phyloP scores from a whole-genome alignment of 2,329 filamentous ascomycete genomes.

The Stemphylium lycopersici region DNA sequence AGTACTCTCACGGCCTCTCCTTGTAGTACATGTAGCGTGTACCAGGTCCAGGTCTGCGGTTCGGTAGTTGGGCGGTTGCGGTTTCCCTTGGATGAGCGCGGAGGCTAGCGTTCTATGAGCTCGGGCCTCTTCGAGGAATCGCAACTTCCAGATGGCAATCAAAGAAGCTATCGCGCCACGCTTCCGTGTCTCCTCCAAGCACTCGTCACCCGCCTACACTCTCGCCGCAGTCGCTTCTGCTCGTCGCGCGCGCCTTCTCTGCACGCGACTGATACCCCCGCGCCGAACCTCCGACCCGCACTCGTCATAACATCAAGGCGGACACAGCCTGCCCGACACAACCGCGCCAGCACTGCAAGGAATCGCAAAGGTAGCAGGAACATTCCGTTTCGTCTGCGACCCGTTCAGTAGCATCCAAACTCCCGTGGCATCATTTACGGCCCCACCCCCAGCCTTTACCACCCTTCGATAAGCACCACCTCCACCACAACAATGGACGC shows the following conservation, averaged over 20 bases:
- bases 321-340: conserved; percentile 1
- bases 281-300: conserved; percentile 7
- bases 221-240: background rate
- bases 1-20: background rate
- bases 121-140: conserved; percentile 24
- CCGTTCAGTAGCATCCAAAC: background rate
- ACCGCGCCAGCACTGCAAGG: background rate
- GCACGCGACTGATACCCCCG: conserved; percentile 15
- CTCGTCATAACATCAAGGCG: conserved; percentile 7
- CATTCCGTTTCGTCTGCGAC: background rate
- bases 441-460: background rate
- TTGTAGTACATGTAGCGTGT: background rate
- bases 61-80: conserved; percentile 12
- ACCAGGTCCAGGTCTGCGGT: conserved; percentile 1
- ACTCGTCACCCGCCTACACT: background rate
- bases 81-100: conserved; percentile 21
- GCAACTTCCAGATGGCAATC: conserved; percentile 17
- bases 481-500: conserved; percentile 67
- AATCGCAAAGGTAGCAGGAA: background rate
- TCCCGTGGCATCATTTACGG: background rate
- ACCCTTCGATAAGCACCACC: background rate
- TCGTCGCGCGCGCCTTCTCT: conserved; percentile 3
- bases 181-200: background rate
- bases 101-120: conserved; percentile 22
- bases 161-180: conserved; percentile 6